phyloP scores from a whole-genome alignment of 768 basidiomycete genomes.

The Psilocybe cyanescens region DNA sequence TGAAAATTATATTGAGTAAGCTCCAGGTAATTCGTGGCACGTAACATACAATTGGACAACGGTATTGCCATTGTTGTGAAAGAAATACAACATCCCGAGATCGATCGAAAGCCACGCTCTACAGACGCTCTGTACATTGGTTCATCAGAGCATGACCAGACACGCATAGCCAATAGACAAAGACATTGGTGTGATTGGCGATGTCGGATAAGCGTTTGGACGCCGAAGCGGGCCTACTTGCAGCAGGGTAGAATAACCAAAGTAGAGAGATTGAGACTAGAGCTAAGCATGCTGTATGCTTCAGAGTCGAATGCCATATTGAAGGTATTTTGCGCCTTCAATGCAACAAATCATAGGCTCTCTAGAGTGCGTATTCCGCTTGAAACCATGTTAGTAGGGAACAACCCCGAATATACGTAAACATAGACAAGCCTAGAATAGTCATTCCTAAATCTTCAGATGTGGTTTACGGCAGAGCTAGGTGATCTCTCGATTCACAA shows the following conservation, averaged over 20 bases:
- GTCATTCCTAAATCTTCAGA: slow-evolving; percentile 15
- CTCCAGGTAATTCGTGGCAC: slow-evolving; percentile 5
- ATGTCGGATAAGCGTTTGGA: slow-evolving; percentile 10
- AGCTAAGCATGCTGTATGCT: not conserved
- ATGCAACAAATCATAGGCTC: not conserved
- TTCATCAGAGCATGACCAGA: not conserved
- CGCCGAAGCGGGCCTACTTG: slow-evolving; percentile 1
- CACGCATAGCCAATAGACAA: not conserved
- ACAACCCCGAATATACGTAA: slow-evolving; percentile 20
- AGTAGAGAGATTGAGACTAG: not conserved
- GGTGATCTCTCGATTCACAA: slow-evolving; percentile 12
- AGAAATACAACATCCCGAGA: not conserved
- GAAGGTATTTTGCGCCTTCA: not conserved
- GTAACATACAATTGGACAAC: not conserved
- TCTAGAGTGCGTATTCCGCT: not conserved
- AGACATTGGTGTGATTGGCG: slow-evolving; percentile 2
- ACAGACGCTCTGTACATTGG: not conserved
- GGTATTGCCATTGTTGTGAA: not conserved
- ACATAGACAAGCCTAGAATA: slow-evolving; percentile 9
- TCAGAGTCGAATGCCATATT: not conserved
- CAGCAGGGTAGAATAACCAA: not conserved
- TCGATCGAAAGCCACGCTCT: slow-evolving; percentile 3
- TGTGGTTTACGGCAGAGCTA: slow-evolving; percentile 22
- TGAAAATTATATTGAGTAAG: slow-evolving; percentile 1
- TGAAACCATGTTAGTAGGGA: slow-evolving; percentile 10